Base-by-base conservation (phyloP, 768 basidiomycete species). In the Phylloporus sp. region DNA sequence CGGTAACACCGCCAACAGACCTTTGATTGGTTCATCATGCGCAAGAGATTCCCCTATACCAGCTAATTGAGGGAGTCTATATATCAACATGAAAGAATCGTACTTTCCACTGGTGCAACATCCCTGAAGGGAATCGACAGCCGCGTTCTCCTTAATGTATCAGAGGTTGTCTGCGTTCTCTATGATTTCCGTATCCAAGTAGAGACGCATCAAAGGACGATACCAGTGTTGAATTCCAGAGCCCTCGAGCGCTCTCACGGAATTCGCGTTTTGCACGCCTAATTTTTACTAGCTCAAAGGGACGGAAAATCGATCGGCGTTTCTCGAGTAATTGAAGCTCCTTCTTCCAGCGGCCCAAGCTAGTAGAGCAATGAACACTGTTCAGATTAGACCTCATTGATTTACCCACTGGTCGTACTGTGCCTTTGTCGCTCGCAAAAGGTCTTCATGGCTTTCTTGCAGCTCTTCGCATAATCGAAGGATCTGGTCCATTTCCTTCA, bases 151-250 rank as follows among this genome's bases (percentile, higher is more conserved):
- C 39, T 52, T 20, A 52, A 36, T 9, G 8, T 31, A 3, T 52
- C 46, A n/a, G 55, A 57, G 7, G 49, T 57, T 6, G 49, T 27
- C 46, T 47, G 8, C 5, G 2, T 48, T 20, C 2, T 44, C 28
- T 4, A 44, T 44, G 18, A 44, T 27, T 6, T 31, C 18, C 5
- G 15, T 15, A 44, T 22, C 28, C 15, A n/a, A n/a, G n/a, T 13
- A 29, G 16, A 1, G 3, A 31, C 1, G 43, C 8, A 20, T 22
- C 26, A 27, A 44, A 42, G 20, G 10, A 29, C 16, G 39, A 28
- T 31, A 44, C 43, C 43, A 4, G 28, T 31, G 28, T 31, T 13
- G 28, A 31, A 20, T 20, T 10, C 43, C 28, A 44, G 12, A 44
- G 43, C n/a, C 10, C n/a, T 20, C 6, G 27, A 1, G 43, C 18